Conservation (phyloP, 805 yeast genomes). For the Sungouiella thailandica region DNA sequence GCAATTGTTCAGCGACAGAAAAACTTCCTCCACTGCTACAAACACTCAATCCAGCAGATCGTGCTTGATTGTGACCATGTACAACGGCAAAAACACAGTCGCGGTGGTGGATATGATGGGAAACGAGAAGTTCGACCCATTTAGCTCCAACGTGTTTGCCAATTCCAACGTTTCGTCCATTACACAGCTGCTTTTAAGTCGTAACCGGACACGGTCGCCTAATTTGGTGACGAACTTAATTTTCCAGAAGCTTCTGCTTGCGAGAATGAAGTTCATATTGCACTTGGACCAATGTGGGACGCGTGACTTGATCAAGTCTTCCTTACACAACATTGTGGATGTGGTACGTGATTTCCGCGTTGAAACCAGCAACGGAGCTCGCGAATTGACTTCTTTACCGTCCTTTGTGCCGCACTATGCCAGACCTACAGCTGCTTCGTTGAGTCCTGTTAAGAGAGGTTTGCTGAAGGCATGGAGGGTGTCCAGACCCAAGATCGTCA, state of each 20-base stretch:
- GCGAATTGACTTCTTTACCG: background rate
- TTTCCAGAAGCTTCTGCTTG: slow-evolving; percentile 12
- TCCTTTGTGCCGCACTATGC: slow-evolving; percentile 24
- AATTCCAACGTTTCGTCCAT: slow-evolving; percentile 24
- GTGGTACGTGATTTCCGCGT: slow-evolving; percentile 15
- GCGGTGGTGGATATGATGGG: slow-evolving; percentile 29
- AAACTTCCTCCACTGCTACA: slow-evolving; percentile 17
- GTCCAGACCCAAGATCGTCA: background rate
- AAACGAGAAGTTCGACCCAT: slow-evolving; percentile 20
- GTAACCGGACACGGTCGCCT: slow-evolving; percentile 18
- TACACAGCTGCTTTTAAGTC: slow-evolving; percentile 17
- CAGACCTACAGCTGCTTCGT: slow-evolving; percentile 27
- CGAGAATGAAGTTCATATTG: slow-evolving; percentile 19
- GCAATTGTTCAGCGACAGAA: slow-evolving; percentile 15
- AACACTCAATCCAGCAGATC: slow-evolving; percentile 21
- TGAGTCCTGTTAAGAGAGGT: slow-evolving; percentile 7
- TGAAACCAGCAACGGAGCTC: background rate
- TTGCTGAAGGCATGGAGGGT: no score
- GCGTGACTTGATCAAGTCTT: slow-evolving; percentile 20
- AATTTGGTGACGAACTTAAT: slow-evolving; percentile 25
- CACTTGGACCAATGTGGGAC: slow-evolving; percentile 26
- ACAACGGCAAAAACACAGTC: slow-evolving; percentile 13
- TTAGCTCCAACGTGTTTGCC: slow-evolving; percentile 20
- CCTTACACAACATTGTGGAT: slow-evolving; percentile 21
- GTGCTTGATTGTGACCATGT: slow-evolving; percentile 23